Percentiles rank a stretch among this genome's conserved stretches.
phyloP scores from a whole-genome alignment of 2,329 filamentous ascomycete species.

The Exophiala bonariae region DNA sequence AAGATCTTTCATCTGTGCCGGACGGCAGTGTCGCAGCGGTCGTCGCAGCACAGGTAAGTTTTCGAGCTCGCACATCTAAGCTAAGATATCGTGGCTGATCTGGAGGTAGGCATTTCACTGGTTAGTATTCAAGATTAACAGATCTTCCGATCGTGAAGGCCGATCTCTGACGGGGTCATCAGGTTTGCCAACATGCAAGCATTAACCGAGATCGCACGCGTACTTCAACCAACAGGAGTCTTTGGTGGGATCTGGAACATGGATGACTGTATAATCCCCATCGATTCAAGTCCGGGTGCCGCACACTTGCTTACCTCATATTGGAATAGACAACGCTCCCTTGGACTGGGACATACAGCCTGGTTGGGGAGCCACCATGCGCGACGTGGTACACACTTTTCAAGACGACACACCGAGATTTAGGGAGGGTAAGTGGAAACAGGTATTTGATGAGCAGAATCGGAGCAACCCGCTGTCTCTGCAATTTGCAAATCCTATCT shows the following conservation, averaged over 20 bases:
- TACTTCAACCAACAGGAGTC: conserved; percentile 60
- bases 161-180: not conserved
- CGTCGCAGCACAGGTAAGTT: conserved; percentile 66
- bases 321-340: conserved; percentile 62
- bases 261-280: conserved; percentile 61
- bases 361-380: conserved; percentile 62
- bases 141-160: not conserved
- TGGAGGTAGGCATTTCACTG: conserved; percentile 48
- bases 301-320: conserved; percentile 5
- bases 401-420: conserved; percentile 65
- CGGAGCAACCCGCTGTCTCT: conserved; percentile 51
- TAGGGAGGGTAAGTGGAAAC: conserved; percentile 63
- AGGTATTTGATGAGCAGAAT: conserved; percentile 63
- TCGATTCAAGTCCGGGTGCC: not conserved
- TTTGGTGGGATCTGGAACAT: conserved; percentile 74
- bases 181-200: conserved; percentile 69
- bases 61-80: not conserved
- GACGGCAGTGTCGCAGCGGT: conserved; percentile 64
- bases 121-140: conserved; percentile 36
- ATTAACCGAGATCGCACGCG: conserved; percentile 65
- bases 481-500: conserved; percentile 50
- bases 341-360: conserved; percentile 55
- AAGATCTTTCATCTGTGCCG: conserved; percentile 49
- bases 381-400: conserved; percentile 57
- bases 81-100: conserved; percentile 4